Percentiles rank a stretch among this genome's conserved stretches.
Evolutionary conservation across 257 asterid genomes (phyloP).

Genomic region (Gynochthodes officinalis): DNA sequence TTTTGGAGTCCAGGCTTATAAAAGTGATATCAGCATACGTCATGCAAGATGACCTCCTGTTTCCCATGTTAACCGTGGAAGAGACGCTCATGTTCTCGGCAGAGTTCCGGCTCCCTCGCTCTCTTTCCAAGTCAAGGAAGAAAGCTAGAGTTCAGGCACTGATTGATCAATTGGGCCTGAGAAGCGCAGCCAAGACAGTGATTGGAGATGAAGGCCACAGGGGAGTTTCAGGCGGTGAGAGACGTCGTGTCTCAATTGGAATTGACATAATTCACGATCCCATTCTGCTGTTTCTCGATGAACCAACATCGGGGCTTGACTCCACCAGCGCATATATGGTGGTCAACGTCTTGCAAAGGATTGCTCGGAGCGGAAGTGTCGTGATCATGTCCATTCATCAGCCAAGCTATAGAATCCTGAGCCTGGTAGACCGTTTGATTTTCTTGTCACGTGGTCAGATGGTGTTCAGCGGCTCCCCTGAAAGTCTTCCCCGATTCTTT

Average conservation of each 20-base stretch:
- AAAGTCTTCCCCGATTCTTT: conserved; percentile 24
- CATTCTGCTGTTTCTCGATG: conserved; percentile 50
- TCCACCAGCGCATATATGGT: conserved; percentile 69
- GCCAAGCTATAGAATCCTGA: conserved; percentile 36
- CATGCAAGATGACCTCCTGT: conserved; percentile 44
- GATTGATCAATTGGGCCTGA: conserved; percentile 39
- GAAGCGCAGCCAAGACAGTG: conserved; percentile 38
- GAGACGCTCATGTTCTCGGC: conserved; percentile 49
- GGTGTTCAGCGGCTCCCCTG: conserved; percentile 32
- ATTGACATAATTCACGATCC: conserved; percentile 47
- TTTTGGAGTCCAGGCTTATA: conserved; percentile 32
- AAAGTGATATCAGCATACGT: conserved; percentile 44
- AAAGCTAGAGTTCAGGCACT: conserved; percentile 32
- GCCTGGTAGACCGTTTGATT: conserved; percentile 32
- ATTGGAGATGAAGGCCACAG: conserved; percentile 50
- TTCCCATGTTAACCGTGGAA: conserved; percentile 47
- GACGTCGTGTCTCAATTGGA: conserved; percentile 46
- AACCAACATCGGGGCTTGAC: conserved; percentile 71
- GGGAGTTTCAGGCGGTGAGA: conserved; percentile 47
- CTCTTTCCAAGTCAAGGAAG: conserved; percentile 30
- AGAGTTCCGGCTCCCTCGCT: conserved; percentile 35
- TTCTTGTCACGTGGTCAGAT: conserved; percentile 40
- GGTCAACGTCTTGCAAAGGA: conserved; percentile 46
- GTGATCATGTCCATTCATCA: conserved; percentile 69
- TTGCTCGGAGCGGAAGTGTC: conserved; percentile 53